A percentile compares a stretch with the other conserved stretches of the same genome.
Evolutionary conservation across 2,329 filamentous ascomycete genomes (phyloP).

Genomic region (Xylaria arbuscula): DNA sequence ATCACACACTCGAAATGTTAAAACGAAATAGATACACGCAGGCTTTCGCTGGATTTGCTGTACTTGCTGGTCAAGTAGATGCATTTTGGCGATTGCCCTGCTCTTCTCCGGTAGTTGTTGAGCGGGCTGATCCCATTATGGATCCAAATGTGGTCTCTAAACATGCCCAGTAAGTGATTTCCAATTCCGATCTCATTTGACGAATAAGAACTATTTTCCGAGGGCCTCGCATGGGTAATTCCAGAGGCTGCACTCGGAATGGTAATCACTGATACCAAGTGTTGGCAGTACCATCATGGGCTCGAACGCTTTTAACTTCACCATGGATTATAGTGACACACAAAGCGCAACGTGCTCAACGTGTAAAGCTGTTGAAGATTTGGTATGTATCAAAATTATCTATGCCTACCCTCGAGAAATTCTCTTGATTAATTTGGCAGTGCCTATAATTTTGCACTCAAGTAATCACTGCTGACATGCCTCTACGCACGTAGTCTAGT

Average conservation of each 20-base stretch:
- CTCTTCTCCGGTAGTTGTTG: constrained; percentile 42
- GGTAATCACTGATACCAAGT: not conserved
- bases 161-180: constrained; percentile 52
- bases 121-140: constrained; percentile 70
- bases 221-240: not conserved
- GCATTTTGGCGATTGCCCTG: constrained; percentile 46
- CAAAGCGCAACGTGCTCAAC: constrained; percentile 70
- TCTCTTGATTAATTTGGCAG: too few relatives aligned
- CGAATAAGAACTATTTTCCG: not conserved
- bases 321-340: constrained; percentile 64
- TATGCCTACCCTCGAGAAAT: not conserved
- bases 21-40: constrained; percentile 21
- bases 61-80: constrained; percentile 31
- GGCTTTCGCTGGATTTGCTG: constrained; percentile 32
- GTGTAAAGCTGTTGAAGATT: constrained; percentile 70
- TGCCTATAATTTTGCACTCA: not conserved
- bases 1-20: constrained; percentile 20
- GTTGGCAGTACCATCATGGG: constrained; percentile 69
- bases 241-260: not conserved
- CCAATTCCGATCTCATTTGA: not conserved
- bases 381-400: constrained; percentile 42
- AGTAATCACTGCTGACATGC: not conserved
- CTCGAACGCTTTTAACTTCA: constrained; percentile 68
- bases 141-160: constrained; percentile 62
- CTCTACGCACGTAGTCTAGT: not conserved